Percentiles rank a stretch among this genome's conserved stretches.
These are phyloP conservation scores for Wickerhamiella pararugosa DNA, from an alignment of 1,139 yeast species.

Conservation along the genomic window DNA sequence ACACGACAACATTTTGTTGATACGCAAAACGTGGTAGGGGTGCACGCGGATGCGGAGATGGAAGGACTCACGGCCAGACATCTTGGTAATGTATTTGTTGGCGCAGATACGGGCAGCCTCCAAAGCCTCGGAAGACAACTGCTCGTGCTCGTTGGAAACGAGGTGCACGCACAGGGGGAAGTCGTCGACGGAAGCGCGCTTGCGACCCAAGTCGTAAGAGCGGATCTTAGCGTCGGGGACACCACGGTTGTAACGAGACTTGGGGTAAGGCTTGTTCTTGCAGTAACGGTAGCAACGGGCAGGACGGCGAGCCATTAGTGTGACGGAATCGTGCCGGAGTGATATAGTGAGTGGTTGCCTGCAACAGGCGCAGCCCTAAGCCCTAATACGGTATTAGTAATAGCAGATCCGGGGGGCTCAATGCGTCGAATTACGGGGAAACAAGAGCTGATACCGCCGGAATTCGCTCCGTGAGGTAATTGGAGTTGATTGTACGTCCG, in stretches of 20 bases:
- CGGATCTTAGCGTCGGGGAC: slow-evolving; percentile 99
- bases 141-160: slow-evolving; percentile 98
- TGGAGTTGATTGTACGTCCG: too few relatives aligned
- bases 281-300: slow-evolving; percentile 99
- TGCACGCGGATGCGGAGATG: slow-evolving; percentile 99
- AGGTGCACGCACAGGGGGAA: slow-evolving; percentile 99
- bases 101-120: slow-evolving; percentile 99
- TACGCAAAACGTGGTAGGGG: slow-evolving; percentile 99
- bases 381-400: slow-evolving; percentile 1
- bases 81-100: slow-evolving; percentile 96
- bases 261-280: slow-evolving; percentile 99
- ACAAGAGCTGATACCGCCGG: too few relatives aligned
- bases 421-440: too few relatives aligned
- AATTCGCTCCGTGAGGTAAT: too few relatives aligned
- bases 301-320: slow-evolving; percentile 97
- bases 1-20: slow-evolving; percentile 99
- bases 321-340: background rate
- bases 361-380: slow-evolving; percentile 5
- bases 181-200: slow-evolving; percentile 98
- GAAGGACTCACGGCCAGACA: slow-evolving; percentile 98
- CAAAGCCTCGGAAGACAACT: slow-evolving; percentile 97
- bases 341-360: background rate
- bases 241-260: slow-evolving; percentile 99
- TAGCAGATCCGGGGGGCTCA: too few relatives aligned
- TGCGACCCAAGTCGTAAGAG: slow-evolving; percentile 98